phyloP scores from a whole-genome alignment of 1,139 yeast genomes.

The Pneumocystis jirovecii region DNA sequence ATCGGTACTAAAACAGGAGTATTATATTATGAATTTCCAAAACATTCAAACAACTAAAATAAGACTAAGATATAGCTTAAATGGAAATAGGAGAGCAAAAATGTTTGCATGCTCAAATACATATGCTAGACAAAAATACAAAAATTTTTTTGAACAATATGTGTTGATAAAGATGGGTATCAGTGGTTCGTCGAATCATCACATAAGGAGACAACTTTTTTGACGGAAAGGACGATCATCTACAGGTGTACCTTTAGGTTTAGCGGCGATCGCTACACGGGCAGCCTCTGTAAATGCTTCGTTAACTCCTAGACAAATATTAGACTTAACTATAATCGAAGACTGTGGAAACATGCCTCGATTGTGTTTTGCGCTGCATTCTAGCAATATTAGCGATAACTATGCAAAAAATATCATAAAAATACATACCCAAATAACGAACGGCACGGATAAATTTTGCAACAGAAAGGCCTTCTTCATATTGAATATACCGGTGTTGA shows the following conservation, averaged over 20 bases:
- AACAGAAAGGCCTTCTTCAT: constrained; percentile 71
- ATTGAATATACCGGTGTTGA: constrained; percentile 36
- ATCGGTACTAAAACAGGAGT: neutral
- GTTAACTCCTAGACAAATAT: neutral
- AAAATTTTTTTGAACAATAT: neutral
- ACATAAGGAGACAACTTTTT: neutral
- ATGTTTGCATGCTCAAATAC: neutral
- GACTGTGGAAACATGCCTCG: constrained; percentile 35
- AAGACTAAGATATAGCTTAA: neutral
- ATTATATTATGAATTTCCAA: neutral
- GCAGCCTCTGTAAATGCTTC: constrained; percentile 1
- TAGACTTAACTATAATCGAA: neutral
- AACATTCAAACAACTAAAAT: neutral
- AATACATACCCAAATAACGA: constrained; percentile 24
- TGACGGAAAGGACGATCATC: neutral
- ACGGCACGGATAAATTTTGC: constrained; percentile 51
- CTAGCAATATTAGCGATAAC: constrained; percentile 22
- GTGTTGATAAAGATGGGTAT: neutral
- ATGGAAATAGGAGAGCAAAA: neutral
- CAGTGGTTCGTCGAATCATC: neutral
- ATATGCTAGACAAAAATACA: neutral
- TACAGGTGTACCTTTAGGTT: neutral
- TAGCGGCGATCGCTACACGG: constrained; percentile 1
- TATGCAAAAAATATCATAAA: constrained; percentile 38
- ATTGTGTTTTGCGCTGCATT: constrained; percentile 86